Base-by-base conservation (phyloP, 306 rosid species). In the Glycyrrhiza uralensis region DNA sequence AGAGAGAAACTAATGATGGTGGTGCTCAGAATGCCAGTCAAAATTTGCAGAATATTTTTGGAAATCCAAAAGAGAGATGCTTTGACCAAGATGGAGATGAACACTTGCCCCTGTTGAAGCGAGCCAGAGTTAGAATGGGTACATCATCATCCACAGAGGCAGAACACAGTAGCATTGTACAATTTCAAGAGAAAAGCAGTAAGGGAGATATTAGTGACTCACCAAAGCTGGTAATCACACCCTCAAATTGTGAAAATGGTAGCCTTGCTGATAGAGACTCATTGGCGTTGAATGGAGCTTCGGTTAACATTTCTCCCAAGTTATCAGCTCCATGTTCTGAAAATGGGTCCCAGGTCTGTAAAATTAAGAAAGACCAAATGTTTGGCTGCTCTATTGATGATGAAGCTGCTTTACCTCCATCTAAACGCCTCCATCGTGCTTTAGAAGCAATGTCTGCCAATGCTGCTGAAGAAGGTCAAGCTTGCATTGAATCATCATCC, bases 371-470 rank as follows among this genome's bases (percentile, higher is more conserved):
- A 67, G 92, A 87, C 59, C 88, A 88, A 76, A 68, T 81, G 12
- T 63, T 85, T 78, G 78, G 90, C 71, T 79, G 82, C 72, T 81
- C 79, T 2, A 76, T 88, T 62, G 90, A 87, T 78, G 93, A 89
- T 46, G 99, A 95, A 88, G 90, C 99, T 76, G 86, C 81, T 78
- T 81, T 95, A 68, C 99, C 99, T 9, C 99, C 97, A 28, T 89
- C 97, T 30, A 95, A 95, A 79, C 96, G 99, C 49, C 87, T 92
- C 28, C 93, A 95, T 68, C 99, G 99, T 63, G 99, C 99, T 76
- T 76, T 95, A 52, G 95, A 95, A 88, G 99, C 99, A 47, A 95
- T 95, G 99, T 95, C 96, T 80, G 97, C 96, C 74, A 85, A 86
- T 88, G 97, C 85, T 63, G 95, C 95, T 18, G 89, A 78, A 67